Base-by-base conservation (phyloP, 495 filamentous ascomycete genomes). In the Penicillium ucsense region DNA sequence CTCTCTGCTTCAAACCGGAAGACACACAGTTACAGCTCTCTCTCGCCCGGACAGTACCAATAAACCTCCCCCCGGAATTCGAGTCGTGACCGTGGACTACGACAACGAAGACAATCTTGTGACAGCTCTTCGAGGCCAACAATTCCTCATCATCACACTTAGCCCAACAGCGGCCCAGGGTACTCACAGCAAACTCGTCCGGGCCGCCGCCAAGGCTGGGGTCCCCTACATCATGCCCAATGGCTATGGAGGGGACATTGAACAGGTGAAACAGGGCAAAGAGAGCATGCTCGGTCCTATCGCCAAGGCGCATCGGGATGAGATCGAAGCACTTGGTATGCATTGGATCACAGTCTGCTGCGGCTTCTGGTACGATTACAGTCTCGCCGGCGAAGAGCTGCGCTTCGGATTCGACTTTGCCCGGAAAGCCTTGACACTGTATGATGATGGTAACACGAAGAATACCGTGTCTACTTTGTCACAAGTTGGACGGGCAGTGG, bases 181-280 rank as follows among this genome's bases (percentile, higher is more conserved):
- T 5, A 67, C 64, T 10, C 74, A 83, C 34, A 57, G 51, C 47
- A 71, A 73, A 47, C 69, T 87, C 40, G 63, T 83, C 52, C 54
- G 70, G 7, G 83, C 83, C 3, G 84, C 84, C 3, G 77, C 72
- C 11, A 71, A 75, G 35, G 82, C 84, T 2, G 75, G 74, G 20
- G 74, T 87, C 2, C 65, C 64, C 3, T 85, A 79, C 61, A 51
- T 87, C 49, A 62, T 85, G 46, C 83, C 85, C 6, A 84, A 84
- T 55, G 69, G 68, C 33, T 85, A 65, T 40, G 75, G 65, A 27
- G 41, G 40, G 9, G 77, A 81, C 48, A 55, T 60, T 42, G 54
- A 50, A 0, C 33, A 64, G 35, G 30, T 43, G 20, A 45, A 49
- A 36, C 49, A 61, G 31, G 55, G 49, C 4, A n/a, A 63, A 8